These are phyloP conservation scores for Barnettozyma californica DNA, from an alignment of 805 yeast genomes.

Conservation along the genomic window DNA sequence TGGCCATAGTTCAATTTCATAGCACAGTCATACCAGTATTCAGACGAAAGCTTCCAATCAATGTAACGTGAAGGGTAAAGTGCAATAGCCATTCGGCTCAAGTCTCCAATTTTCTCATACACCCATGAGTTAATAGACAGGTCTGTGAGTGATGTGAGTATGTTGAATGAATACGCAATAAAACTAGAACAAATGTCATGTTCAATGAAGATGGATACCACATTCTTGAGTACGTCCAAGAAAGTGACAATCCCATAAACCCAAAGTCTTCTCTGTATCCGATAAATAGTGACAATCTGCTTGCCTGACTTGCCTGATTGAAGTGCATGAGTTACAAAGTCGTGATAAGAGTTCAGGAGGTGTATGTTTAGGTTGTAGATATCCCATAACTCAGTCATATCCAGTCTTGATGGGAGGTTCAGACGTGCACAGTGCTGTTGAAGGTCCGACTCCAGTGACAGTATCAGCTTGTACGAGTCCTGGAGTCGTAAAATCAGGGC, in stretches of 20 bases:
- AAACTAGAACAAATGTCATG: constrained; percentile 76
- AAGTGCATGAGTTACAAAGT: constrained; percentile 64
- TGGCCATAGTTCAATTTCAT: constrained; percentile 73
- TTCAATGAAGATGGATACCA: constrained; percentile 65
- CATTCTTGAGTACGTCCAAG: constrained; percentile 69
- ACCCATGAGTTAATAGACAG: constrained; percentile 50
- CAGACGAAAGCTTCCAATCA: constrained; percentile 82
- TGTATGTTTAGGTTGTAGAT: constrained; percentile 64
- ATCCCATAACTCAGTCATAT: constrained; percentile 64
- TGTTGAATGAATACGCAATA: constrained; percentile 62
- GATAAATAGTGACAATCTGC: constrained; percentile 69
- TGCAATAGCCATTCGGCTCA: constrained; percentile 85
- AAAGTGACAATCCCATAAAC: constrained; percentile 82
- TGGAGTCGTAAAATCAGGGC: constrained; percentile 64
- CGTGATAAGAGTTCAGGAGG: constrained; percentile 64
- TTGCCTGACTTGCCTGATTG: constrained; percentile 74
- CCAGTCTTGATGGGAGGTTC: constrained; percentile 48
- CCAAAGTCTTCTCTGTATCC: constrained; percentile 78
- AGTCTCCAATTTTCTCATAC: constrained; percentile 72
- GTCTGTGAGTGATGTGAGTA: constrained; percentile 36
- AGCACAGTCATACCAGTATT: constrained; percentile 75
- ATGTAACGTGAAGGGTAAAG: constrained; percentile 71
- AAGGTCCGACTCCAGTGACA: constrained; percentile 60
- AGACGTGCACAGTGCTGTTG: constrained; percentile 64
- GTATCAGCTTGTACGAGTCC: constrained; percentile 67